Base-by-base conservation (phyloP, 805 yeast genomes). In the Hanseniaspora pseudoguilliermondii region DNA sequence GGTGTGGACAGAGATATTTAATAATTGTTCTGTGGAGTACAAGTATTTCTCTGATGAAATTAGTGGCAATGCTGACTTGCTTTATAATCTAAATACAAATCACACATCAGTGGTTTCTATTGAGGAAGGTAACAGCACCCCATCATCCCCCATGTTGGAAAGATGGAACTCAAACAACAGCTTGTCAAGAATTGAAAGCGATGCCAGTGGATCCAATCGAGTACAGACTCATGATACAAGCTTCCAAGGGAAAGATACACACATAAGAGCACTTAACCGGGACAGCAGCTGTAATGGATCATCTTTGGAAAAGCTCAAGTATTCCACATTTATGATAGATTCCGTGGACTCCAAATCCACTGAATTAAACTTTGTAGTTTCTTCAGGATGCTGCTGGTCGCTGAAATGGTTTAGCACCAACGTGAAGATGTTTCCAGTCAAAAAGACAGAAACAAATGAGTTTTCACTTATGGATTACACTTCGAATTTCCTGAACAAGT, bases 361-460 rank as follows among this genome's bases (percentile, higher is more conserved):
- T 52, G 13, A 60, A 41, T 15, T 49, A 16, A 44, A 40, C 40
- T 25, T 57, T 25, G 38, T 47, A n/a, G 55, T 54, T 41, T 43
- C 58, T 25, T 42, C 36, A 2, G 66, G 71, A 2, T 46, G 71
- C 4, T 61, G 72, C 11, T 65, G 68, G 52, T 65, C 71, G 3
- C 80, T 80, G 57, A 72, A 76, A 15, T 82, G 85, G 85, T 69
- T 71, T 20, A 70, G 71, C 10, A 78, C 85, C 3, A 60, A 68
- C 18, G 68, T 82, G 18, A 71, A 64, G 59, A 70, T 82, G 48
- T 82, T 84, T 65, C 71, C 70, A 41, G 70, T 81, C 10, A 72
- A 69, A 58, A 71, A 67, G 47, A 66, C 67, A 5, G 68, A 65
- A n/a, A 68, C 67, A 35, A 71, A 66, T 41, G 74, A 70, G 56